These are phyloP conservation scores for Globomyces sp. DNA, from an alignment of 371 early-diverging fungal species.

Conservation along the genomic window DNA sequence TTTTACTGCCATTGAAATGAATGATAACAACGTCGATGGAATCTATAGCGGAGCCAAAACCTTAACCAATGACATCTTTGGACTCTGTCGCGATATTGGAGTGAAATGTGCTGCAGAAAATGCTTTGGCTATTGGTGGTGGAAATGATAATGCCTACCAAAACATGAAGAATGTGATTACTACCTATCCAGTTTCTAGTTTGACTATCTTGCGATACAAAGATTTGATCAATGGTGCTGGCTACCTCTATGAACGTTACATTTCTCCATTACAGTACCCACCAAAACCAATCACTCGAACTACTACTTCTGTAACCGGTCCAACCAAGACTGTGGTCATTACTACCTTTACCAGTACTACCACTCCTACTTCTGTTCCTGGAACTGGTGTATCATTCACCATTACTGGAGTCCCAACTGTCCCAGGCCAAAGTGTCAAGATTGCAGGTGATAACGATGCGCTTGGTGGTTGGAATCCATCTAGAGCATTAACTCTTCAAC, in stretches of 20 bases:
- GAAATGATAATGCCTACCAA: slow-evolving; percentile 1
- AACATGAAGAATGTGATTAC: slow-evolving; percentile 17
- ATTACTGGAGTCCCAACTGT: not conserved
- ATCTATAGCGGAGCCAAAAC: slow-evolving; percentile 20
- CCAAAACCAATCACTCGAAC: not conserved
- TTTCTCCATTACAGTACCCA: not conserved
- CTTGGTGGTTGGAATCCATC: not conserved
- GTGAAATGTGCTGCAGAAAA: slow-evolving; percentile 15
- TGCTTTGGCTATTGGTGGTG: slow-evolving; percentile 7
- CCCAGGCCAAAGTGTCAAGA: not conserved
- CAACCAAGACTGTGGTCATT: not conserved
- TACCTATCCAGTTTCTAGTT: slow-evolving; percentile 1
- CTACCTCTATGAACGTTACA: not conserved
- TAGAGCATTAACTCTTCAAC: not conserved
- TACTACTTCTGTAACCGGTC: too few species aligned
- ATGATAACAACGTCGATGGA: slow-evolving; percentile 13
- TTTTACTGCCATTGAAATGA: slow-evolving; percentile 21
- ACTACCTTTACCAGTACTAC: not conserved
- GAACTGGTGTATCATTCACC: not conserved
- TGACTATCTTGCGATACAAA: slow-evolving; percentile 16
- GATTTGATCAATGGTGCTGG: slow-evolving; percentile 13
- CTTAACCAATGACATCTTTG: not conserved
- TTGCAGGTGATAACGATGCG: not conserved
- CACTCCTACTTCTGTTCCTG: not conserved
- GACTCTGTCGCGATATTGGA: slow-evolving; percentile 2